These are phyloP conservation scores for Dionaea muscipula DNA, from an alignment of 179 eudicot species.

Conservation along the genomic window DNA sequence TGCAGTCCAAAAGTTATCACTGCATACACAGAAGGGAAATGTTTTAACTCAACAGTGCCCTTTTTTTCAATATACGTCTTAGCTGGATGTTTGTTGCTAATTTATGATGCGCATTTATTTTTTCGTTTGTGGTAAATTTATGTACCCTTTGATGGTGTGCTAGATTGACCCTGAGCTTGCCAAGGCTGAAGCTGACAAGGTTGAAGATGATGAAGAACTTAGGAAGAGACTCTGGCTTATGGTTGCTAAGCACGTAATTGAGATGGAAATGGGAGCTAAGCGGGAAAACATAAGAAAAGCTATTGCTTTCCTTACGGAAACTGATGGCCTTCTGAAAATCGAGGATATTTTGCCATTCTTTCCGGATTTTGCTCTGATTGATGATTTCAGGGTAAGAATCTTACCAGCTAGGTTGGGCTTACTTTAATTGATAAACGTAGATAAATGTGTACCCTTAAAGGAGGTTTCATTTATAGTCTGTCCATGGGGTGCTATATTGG, in stretches of 20 bases:
- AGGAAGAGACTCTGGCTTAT: constrained; percentile 95
- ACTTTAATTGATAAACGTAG: neutral
- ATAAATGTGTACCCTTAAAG: no score
- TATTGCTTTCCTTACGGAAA: constrained; percentile 92
- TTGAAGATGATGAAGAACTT: constrained; percentile 95
- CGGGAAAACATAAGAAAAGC: constrained; percentile 97
- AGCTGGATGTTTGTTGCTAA: neutral
- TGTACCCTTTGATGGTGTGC: constrained; percentile 7
- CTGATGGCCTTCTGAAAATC: constrained; percentile 86
- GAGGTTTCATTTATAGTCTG: no score
- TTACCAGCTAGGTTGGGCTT: constrained; percentile 1
- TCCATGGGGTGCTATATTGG: no score
- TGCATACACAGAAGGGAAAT: neutral
- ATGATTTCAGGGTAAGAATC: constrained; percentile 74
- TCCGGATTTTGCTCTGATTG: constrained; percentile 90
- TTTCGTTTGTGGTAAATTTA: neutral
- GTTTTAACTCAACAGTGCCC: neutral
- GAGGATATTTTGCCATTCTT: constrained; percentile 97
- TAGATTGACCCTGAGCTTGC: constrained; percentile 99
- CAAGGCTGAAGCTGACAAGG: constrained; percentile 99
- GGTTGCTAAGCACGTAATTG: constrained; percentile 97
- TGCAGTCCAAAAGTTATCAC: no score
- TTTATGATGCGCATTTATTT: neutral
- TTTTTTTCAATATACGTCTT: neutral
- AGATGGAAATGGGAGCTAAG: constrained; percentile 94